Conservation (phyloP, 345 rosid species). For the Lepidium didymum region DNA sequence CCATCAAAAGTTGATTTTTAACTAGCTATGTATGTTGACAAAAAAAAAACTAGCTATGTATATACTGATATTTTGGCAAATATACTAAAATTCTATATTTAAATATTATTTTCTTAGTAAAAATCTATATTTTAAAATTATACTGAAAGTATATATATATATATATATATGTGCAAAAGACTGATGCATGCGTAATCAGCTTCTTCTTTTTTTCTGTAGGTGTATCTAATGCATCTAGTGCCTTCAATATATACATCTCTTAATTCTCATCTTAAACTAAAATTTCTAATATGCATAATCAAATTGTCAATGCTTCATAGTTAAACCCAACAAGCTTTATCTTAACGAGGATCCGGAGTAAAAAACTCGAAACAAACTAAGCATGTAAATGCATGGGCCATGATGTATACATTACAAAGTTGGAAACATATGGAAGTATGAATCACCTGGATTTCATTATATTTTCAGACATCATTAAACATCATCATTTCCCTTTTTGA, state of each 20-base stretch:
- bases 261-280: neutral
- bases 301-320: neutral
- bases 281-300: neutral
- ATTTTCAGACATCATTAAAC: slow-evolving; percentile 27
- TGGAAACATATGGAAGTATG: slow-evolving; percentile 33
- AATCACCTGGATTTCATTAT: slow-evolving; percentile 29
- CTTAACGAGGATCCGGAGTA: neutral
- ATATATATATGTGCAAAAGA: too few species aligned
- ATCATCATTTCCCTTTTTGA: slow-evolving; percentile 27
- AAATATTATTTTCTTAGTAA: too few species aligned
- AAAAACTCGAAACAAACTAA: neutral
- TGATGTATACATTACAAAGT: slow-evolving; percentile 18
- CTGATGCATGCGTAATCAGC: too few species aligned
- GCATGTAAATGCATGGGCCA: slow-evolving; percentile 26
- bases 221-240: neutral
- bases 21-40: neutral
- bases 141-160: too few species aligned
- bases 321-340: neutral
- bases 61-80: too few species aligned
- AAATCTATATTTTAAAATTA: too few species aligned
- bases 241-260: neutral
- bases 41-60: too few species aligned
- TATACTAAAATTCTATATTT: too few species aligned
- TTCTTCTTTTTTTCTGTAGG: too few species aligned
- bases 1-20: neutral